These are phyloP conservation scores for Pyronema domesticum DNA, from an alignment of 495 filamentous ascomycete species.

Conservation along the genomic window DNA sequence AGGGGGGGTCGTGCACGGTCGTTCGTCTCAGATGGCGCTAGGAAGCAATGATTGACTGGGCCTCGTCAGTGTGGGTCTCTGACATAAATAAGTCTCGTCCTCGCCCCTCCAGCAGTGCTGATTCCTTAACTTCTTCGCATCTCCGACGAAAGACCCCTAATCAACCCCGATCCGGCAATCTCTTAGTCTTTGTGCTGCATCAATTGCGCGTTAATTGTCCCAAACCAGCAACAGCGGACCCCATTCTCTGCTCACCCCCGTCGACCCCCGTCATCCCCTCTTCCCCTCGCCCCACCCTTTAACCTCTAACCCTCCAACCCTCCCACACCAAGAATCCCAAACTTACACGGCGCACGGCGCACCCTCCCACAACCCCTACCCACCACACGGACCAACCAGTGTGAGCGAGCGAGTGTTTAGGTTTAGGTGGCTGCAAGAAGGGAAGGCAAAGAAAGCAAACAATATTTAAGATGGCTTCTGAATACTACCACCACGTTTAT, in stretches of 20 bases:
- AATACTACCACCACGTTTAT: neutral
- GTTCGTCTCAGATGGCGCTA: neutral
- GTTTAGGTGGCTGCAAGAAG: no score
- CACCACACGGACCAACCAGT: no score
- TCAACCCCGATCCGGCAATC: neutral
- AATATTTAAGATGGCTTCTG: neutral
- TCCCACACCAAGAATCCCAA: neutral
- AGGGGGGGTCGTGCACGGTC: neutral
- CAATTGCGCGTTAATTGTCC: no score
- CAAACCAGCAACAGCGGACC: no score
- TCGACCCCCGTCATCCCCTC: neutral
- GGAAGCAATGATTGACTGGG: neutral
- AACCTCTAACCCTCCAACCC: neutral
- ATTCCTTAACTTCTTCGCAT: neutral
- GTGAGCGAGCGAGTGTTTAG: no score
- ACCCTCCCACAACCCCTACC: no score
- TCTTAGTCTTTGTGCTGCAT: no score
- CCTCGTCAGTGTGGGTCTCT: neutral
- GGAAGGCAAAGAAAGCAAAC: no score
- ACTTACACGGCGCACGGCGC: no score
- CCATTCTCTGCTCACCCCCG: neutral
- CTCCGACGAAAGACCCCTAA: neutral
- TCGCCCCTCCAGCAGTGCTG: neutral
- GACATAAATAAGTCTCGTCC: conserved; percentile 2
- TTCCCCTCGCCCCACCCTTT: neutral